Conservation (phyloP, 805 yeast genomes). For the Saccharomycopsis capsularis region DNA sequence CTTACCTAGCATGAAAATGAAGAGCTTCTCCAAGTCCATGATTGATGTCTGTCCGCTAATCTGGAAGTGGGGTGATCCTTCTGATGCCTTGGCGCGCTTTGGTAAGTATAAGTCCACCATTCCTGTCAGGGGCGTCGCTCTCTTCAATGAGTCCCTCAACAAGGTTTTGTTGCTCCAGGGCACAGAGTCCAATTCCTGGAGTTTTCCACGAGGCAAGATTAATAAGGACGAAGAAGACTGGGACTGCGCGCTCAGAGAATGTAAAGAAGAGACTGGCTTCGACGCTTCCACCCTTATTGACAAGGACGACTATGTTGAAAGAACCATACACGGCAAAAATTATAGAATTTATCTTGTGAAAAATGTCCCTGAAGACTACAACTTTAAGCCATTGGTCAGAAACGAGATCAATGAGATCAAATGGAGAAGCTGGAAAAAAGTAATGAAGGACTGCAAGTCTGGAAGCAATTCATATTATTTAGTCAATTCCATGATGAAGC, state of each 20-base stretch:
- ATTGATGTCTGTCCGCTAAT: conserved; percentile 65
- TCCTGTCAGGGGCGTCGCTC: conserved; percentile 95
- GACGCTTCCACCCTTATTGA: conserved; percentile 64
- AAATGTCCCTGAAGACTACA: conserved; percentile 68
- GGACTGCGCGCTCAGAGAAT: conserved; percentile 87
- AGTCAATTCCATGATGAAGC: conserved; percentile 43
- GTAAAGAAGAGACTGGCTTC: conserved; percentile 88
- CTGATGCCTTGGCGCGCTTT: conserved; percentile 66
- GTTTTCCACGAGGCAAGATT: conserved; percentile 95
- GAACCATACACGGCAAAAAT: conserved; percentile 77
- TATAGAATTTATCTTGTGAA: conserved; percentile 73
- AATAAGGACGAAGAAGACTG: conserved; percentile 86
- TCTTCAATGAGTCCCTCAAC: conserved; percentile 62
- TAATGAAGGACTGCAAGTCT: conserved; percentile 30
- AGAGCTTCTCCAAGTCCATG: conserved; percentile 61
- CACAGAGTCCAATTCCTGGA: conserved; percentile 77
- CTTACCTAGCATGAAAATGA: conserved; percentile 73
- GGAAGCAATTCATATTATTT: conserved; percentile 32
- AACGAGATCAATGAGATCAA: conserved; percentile 80
- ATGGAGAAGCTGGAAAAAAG: conserved; percentile 61
- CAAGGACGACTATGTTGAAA: conserved; percentile 69
- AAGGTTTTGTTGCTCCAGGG: conserved; percentile 80
- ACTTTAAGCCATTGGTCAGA: conserved; percentile 76
- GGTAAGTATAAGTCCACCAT: conserved; percentile 80
- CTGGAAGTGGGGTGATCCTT: conserved; percentile 82